Base-by-base conservation (phyloP, 805 yeast species). In the Wickerhamomyces strasburgensis region DNA sequence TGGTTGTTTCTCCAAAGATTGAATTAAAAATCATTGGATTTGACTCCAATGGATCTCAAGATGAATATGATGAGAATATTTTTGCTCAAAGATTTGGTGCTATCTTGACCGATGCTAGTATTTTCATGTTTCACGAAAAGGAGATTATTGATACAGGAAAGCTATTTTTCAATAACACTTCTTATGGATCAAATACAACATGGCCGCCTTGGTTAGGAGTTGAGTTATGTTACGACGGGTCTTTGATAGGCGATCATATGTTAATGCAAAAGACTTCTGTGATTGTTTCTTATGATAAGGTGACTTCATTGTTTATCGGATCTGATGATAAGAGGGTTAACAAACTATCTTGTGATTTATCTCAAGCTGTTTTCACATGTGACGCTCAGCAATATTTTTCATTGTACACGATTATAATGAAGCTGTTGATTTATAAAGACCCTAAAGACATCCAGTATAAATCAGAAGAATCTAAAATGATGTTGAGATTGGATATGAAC, bases 141-240 rank as follows among this genome's bases (percentile, higher is more conserved):
- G 77, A 75, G 16, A 62, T 69, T 27, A 51, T 58, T 15, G 50
- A 58, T 19, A 56, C 67, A 16, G 64, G 68, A 5, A 67, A 67
- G 34, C 49, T 69, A 8, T 65, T 68, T 23, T 69, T 72, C 47
- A 70, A 73, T 29, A 59, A 63, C 10, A 58, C 61, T 10, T 62
- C 73, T 3, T 88, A 86, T 59, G 93, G 95, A 1, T 72, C 84
- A 2, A 57, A 51, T 5, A 39, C 60, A 4, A 63, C 64, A 14
- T 89, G 96, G 97, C 96, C 96, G 3, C 94, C 96, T 0, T 89
- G 95, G 87, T 57, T 88, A 24, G 87, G 89, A 2, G 56, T 75
- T 33, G 95, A 86, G 50, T 65, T 80, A 16, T 76, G 84, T 44
- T 72, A 75, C 43, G 78, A 78, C 34, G 66, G 73, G 14, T 65